Conservation (phyloP, 192 early-diverging fungal species). For the Gamsiella multidivaricata region DNA sequence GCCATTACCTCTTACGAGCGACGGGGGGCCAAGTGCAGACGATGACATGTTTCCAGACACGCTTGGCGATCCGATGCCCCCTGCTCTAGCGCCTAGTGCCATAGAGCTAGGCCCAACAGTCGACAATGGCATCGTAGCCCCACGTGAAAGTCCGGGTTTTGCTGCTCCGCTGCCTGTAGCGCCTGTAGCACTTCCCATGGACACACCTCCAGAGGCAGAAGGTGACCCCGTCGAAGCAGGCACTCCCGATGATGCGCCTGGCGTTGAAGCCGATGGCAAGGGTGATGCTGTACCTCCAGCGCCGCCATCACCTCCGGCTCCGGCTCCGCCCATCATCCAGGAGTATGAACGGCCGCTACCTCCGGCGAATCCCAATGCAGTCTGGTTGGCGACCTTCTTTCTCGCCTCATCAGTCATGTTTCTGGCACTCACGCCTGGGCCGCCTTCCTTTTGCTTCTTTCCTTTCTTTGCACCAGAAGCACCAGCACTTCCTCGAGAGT, state of each 20-base stretch:
- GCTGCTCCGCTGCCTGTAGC: neutral
- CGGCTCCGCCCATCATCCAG: constrained; percentile 48
- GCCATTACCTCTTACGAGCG: constrained; percentile 12
- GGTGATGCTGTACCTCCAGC: constrained; percentile 25
- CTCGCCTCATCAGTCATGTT: constrained; percentile 47
- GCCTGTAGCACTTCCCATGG: neutral
- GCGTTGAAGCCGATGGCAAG: constrained; percentile 14
- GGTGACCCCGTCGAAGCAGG: constrained; percentile 20
- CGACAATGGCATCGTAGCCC: constrained; percentile 16
- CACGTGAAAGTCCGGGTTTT: constrained; percentile 24
- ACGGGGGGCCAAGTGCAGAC: neutral
- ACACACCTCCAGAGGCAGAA: constrained; percentile 28
- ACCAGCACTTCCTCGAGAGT: constrained; percentile 15
- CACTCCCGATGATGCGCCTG: constrained; percentile 10
- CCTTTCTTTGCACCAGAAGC: constrained; percentile 26
- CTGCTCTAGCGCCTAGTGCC: neutral
- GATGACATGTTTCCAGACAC: neutral
- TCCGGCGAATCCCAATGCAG: constrained; percentile 42
- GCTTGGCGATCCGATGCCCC: constrained; percentile 2
- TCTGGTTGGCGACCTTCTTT: constrained; percentile 53
- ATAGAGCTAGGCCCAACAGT: neutral
- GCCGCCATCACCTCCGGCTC: constrained; percentile 30
- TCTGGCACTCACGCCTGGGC: constrained; percentile 58
- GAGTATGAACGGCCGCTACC: constrained; percentile 44
- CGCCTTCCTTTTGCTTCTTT: constrained; percentile 48